A percentile compares a stretch with the other conserved stretches of the same genome.
Evolutionary conservation across 1,284 basidiomycete species (phyloP).

Genomic region (Puccinia hordei): DNA sequence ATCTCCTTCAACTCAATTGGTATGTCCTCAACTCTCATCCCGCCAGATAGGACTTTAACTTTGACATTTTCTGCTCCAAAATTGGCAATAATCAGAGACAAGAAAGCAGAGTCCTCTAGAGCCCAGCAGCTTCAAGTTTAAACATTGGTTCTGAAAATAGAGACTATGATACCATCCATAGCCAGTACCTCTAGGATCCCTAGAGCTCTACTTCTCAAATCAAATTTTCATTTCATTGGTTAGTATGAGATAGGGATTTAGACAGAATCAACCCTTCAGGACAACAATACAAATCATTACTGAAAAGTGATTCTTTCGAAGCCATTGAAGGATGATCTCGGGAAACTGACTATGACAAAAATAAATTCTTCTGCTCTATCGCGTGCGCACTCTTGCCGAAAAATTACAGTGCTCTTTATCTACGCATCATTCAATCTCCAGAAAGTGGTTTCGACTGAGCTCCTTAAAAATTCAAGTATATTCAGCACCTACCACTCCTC

Average conservation of each 20-base stretch:
- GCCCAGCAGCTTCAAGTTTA: background rate
- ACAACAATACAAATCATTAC: background rate
- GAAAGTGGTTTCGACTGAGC: background rate
- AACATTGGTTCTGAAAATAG: background rate
- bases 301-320: background rate
- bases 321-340: too few relatives aligned
- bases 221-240: background rate
- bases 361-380: too few relatives aligned
- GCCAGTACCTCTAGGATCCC: background rate
- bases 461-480: background rate
- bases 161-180: background rate
- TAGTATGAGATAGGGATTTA: background rate
- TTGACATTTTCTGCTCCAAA: background rate
- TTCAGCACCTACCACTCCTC: constrained; percentile 17
- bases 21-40: background rate
- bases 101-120: background rate
- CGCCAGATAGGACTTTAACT: background rate
- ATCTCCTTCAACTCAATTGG: background rate
- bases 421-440: background rate
- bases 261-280: background rate
- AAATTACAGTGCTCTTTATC: constrained; percentile 1
- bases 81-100: background rate
- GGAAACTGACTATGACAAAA: too few relatives aligned
- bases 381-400: background rate
- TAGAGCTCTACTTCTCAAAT: background rate